phyloP scores from a whole-genome alignment of 495 filamentous ascomycete species.

The Trichocladium uniseriatum region DNA sequence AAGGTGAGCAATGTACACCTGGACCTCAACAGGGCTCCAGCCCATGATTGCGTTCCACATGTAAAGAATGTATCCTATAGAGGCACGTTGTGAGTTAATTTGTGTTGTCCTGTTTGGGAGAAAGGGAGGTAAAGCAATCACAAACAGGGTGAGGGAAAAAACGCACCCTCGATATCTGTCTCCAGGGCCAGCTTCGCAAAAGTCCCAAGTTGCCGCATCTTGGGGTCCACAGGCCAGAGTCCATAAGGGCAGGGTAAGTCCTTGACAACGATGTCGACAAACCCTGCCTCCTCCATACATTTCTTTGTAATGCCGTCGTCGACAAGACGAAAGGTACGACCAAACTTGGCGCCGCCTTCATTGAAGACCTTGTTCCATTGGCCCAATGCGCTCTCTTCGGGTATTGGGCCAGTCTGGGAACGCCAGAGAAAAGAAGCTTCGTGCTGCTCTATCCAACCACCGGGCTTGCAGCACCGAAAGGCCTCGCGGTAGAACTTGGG shows the following conservation, averaged over 20 bases:
- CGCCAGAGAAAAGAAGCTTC: slow-evolving; percentile 19
- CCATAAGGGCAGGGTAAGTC: neutral
- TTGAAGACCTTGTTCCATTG: slow-evolving; percentile 16
- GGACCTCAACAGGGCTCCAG: neutral
- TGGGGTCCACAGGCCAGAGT: neutral
- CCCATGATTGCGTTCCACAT: neutral
- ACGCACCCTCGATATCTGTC: neutral
- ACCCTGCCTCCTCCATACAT: slow-evolving; percentile 4
- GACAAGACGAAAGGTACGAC: slow-evolving; percentile 9
- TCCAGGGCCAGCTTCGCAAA: neutral
- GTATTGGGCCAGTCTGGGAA: slow-evolving; percentile 15
- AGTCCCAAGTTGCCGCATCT: neutral
- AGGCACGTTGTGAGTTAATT: neutral
- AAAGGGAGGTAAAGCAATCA: too few relatives aligned
- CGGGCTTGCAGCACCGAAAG: slow-evolving; percentile 30
- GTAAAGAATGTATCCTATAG: neutral
- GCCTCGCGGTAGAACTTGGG: slow-evolving; percentile 32
- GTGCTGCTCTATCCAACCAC: slow-evolving; percentile 27
- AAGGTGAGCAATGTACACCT: neutral
- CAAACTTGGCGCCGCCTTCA: slow-evolving; percentile 9
- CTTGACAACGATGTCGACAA: slow-evolving; percentile 3
- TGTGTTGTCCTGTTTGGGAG: too few relatives aligned
- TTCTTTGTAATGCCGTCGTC: slow-evolving; percentile 17
- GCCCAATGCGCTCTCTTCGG: slow-evolving; percentile 3
- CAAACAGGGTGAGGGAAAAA: neutral